Conservation (phyloP, 2,329 filamentous ascomycete species). For the Cladophialophora psammophila region DNA sequence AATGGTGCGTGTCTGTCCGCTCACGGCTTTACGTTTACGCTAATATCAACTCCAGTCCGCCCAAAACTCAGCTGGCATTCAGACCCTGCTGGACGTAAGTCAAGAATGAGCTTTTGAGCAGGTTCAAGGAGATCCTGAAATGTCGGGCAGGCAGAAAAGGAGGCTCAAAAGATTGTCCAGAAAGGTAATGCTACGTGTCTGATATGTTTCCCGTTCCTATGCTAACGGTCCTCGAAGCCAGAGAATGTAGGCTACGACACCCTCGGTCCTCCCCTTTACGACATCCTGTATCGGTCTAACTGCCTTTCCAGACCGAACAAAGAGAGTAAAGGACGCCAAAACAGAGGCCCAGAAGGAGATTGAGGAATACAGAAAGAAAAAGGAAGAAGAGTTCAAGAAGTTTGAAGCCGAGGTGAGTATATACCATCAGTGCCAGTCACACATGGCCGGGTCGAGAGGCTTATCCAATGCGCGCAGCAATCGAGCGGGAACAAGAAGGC, state of each 20-base stretch:
- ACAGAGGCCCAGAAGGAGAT: slow-evolving; percentile 98
- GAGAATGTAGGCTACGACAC: slow-evolving; percentile 75
- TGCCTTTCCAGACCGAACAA: slow-evolving; percentile 76
- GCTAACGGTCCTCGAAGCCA: slow-evolving; percentile 63
- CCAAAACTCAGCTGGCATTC: slow-evolving; percentile 97
- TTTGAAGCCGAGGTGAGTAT: slow-evolving; percentile 78
- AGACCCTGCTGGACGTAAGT: slow-evolving; percentile 96
- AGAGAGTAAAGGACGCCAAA: slow-evolving; percentile 95
- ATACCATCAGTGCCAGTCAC: not conserved
- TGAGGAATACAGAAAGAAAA: slow-evolving; percentile 84
- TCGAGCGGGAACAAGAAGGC: slow-evolving; percentile 86
- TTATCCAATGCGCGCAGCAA: slow-evolving; percentile 67
- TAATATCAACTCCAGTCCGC: slow-evolving; percentile 72
- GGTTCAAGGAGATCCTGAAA: slow-evolving; percentile 31
- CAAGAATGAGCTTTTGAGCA: slow-evolving; percentile 1
- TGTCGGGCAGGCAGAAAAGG: slow-evolving; percentile 80
- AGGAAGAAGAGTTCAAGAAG: slow-evolving; percentile 93
- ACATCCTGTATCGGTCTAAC: slow-evolving; percentile 22
- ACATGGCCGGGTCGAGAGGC: not conserved
- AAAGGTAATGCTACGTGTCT: slow-evolving; percentile 68
- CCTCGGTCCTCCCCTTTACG: not conserved
- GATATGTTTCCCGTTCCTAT: not conserved
- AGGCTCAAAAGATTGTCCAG: slow-evolving; percentile 98
- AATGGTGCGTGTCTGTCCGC: slow-evolving; percentile 37
- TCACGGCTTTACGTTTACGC: slow-evolving; percentile 20